phyloP scores from a whole-genome alignment of 495 filamentous ascomycete species.

The Penicillium coffeae region DNA sequence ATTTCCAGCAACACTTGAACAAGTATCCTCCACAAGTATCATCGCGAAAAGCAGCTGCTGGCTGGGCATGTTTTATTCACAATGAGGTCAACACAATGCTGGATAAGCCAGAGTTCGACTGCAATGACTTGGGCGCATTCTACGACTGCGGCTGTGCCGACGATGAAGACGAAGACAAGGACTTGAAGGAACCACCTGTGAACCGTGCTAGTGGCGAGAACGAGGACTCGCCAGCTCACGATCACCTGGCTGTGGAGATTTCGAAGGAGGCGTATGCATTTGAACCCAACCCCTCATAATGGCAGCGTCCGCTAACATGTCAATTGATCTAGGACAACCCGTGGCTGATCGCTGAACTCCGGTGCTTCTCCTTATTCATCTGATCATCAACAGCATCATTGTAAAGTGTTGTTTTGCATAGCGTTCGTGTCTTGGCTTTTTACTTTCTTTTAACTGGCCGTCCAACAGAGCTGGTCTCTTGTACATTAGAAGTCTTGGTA shows the following conservation, averaged over 20 bases:
- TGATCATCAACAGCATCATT: background rate
- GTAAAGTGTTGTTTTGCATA: background rate
- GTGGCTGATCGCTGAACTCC: background rate
- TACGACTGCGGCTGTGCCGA: conserved; percentile 96
- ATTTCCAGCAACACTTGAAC: conserved; percentile 78
- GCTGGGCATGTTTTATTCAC: conserved; percentile 92
- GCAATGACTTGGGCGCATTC: conserved; percentile 80
- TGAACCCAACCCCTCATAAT: background rate
- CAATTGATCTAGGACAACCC: background rate
- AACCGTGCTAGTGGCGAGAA: conserved; percentile 6
- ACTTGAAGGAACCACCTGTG: conserved; percentile 1
- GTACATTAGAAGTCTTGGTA: background rate
- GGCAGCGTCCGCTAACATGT: no score
- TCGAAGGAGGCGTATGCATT: conserved; percentile 39
- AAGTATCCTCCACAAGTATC: conserved; percentile 91
- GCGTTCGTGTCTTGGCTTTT: background rate
- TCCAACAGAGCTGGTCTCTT: background rate
- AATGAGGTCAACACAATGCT: conserved; percentile 91
- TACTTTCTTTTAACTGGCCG: background rate
- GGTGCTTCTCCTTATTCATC: background rate
- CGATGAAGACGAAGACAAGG: conserved; percentile 44
- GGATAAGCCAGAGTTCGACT: conserved; percentile 80
- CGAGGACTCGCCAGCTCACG: conserved; percentile 5
- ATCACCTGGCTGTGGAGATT: conserved; percentile 34
- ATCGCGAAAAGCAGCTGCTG: conserved; percentile 75